Evolutionary conservation across 2,329 filamentous ascomycete genomes (phyloP).

Genomic region (Sphaerulina vaccinii): DNA sequence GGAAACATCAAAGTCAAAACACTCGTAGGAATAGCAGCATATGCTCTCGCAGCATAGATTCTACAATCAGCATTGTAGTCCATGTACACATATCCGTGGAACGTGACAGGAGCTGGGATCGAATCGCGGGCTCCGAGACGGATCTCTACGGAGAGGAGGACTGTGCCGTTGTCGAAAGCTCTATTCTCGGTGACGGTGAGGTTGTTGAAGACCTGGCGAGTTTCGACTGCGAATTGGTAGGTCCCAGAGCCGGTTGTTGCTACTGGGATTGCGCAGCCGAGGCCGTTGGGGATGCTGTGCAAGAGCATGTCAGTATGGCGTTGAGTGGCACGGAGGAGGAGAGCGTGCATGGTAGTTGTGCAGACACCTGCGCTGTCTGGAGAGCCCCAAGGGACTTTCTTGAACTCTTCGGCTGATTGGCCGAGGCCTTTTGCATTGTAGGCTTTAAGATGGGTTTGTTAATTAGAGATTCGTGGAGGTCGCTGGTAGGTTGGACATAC

Average conservation of each 20-base stretch:
- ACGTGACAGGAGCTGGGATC: slow-evolving; percentile 13
- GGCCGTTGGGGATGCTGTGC: slow-evolving; percentile 21
- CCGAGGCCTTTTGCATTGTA: slow-evolving; percentile 13
- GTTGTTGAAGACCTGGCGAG: slow-evolving; percentile 20
- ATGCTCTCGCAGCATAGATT: slow-evolving; percentile 20
- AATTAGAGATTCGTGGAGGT: too few species aligned
- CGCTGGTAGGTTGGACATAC: too few species aligned
- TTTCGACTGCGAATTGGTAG: slow-evolving; percentile 20
- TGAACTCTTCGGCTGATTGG: slow-evolving; percentile 9
- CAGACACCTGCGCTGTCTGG: slow-evolving; percentile 17
- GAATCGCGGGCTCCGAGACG: slow-evolving; percentile 10
- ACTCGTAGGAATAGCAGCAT: slow-evolving; percentile 12
- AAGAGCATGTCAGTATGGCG: too few species aligned
- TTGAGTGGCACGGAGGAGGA: too few species aligned
- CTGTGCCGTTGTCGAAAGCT: slow-evolving; percentile 20
- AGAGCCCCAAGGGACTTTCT: slow-evolving; percentile 19
- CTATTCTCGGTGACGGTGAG: slow-evolving; percentile 6
- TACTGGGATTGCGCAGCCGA: slow-evolving; percentile 16
- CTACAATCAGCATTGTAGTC: slow-evolving; percentile 22
- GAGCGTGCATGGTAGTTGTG: slow-evolving; percentile 9
- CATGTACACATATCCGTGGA: slow-evolving; percentile 24
- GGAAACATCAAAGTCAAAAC: neutral
- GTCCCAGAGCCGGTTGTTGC: slow-evolving; percentile 23
- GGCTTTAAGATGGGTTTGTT: too few species aligned
- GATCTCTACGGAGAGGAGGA: slow-evolving; percentile 16